A percentile compares a stretch with the other conserved stretches of the same genome.
These are phyloP conservation scores for Noccaea bulbosa DNA, from an alignment of 345 rosid genomes.

Conservation along the genomic window DNA sequence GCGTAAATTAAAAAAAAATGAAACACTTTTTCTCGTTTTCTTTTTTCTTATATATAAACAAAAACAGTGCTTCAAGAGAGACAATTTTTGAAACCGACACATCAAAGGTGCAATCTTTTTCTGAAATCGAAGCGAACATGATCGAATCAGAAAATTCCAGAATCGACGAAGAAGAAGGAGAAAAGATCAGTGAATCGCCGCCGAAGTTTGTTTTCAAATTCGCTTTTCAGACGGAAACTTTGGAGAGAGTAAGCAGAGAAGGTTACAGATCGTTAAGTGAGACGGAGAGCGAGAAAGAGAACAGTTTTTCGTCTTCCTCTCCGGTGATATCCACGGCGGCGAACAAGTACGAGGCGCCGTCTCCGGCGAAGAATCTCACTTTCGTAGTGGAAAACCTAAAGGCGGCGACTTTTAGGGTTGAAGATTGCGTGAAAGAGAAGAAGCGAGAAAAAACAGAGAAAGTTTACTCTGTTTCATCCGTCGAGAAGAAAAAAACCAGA, in stretches of 20 bases:
- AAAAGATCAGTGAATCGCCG: constrained; percentile 36
- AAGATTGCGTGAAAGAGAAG: constrained; percentile 38
- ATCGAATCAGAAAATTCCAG: constrained; percentile 5
- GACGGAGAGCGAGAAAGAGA: constrained; percentile 13
- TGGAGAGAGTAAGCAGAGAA: constrained; percentile 49
- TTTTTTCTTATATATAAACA: neutral
- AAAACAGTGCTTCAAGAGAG: constrained; percentile 39
- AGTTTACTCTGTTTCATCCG: constrained; percentile 28
- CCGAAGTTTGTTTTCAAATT: constrained; percentile 66
- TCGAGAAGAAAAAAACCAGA: constrained; percentile 17
- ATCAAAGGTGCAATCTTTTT: constrained; percentile 24
- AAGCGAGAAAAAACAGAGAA: neutral
- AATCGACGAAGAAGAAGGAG: constrained; percentile 25
- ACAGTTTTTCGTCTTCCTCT: constrained; percentile 25
- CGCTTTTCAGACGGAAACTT: constrained; percentile 66
- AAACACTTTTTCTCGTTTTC: neutral
- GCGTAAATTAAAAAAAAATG: constrained; percentile 20
- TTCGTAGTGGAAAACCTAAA: constrained; percentile 50
- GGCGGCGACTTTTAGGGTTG: constrained; percentile 48
- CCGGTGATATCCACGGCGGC: constrained; percentile 38
- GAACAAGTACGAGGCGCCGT: constrained; percentile 48
- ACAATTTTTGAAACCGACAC: constrained; percentile 37
- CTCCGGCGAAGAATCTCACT: constrained; percentile 48
- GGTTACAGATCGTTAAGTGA: constrained; percentile 24
- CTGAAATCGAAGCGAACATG: constrained; percentile 18